Evolutionary conservation across 179 eudicot species (phyloP), one percentile per base, ranked within the genome.

Genomic region (Dionaea muscipula): DNA sequence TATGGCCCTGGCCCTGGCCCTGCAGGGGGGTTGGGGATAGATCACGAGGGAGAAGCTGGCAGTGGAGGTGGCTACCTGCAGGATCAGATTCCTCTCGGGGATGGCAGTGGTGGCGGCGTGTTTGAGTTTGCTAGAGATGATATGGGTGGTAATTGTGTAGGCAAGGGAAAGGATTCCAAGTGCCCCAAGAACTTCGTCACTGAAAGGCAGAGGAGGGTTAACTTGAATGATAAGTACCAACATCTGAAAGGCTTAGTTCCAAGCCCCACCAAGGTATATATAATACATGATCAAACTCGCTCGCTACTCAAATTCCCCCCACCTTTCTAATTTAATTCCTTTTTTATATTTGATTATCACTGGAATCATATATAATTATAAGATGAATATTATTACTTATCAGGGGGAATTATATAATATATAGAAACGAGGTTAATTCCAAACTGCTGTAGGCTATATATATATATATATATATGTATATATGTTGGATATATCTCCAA

Each of bases 161-260:
- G 55, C 59, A 73, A 57, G n/a, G 57, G 55, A 0, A 71, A 72
- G 22, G 72, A 65, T 18, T 8, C 49, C 33, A 83, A 73, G 20
- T 68, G 70, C 35, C 69, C 71, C 14, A 81, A 84, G 50, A 75
- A 68, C 65, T 78, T 72, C 62, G 82, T 77, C 16, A 81, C 94
- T 54, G 94, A 84, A 45, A 66, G 70, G 45, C 79, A 78, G 53
- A 72, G 94, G 44, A 79, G 94, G 55, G 75, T 65, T 9, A 79
- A 76, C 26, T 66, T 84, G 46, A 76, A 69, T 65, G 76, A 65
- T 27, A 81, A 76, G 52, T 84, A 60, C 51, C 14, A 62, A 2
- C 66, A 46, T 31, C 72, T 84, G 25, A 74, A 67, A 57, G 39
- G 46, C 13, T 72, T 84, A 31, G 71, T 81, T 35, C 87, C 94